A percentile compares a stretch with the other conserved stretches of the same genome.
Conservation (phyloP, 495 filamentous ascomycete genomes). For the Gamarada debralockiae region DNA sequence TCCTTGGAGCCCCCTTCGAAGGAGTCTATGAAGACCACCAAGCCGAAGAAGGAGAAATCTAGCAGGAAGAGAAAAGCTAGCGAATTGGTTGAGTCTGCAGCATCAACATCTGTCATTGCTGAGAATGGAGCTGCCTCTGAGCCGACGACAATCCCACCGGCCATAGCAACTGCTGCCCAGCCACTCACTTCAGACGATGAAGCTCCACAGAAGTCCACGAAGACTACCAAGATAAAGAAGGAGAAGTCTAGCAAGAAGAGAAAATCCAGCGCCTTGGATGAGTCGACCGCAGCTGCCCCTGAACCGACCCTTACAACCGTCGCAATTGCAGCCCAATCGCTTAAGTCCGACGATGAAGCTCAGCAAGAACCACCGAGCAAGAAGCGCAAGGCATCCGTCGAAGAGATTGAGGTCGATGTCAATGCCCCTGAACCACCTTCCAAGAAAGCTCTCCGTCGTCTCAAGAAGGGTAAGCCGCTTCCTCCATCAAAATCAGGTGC, state of each 20-base stretch:
- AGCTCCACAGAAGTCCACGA: neutral
- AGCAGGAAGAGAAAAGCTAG: slow-evolving; percentile 7
- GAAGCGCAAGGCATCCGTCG: slow-evolving; percentile 62
- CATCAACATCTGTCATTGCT: neutral
- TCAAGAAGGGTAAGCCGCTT: slow-evolving; percentile 68
- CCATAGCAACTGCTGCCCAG: neutral
- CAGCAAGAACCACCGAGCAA: slow-evolving; percentile 39
- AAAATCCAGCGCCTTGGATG: slow-evolving; percentile 9
- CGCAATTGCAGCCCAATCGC: neutral
- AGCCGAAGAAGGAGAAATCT: slow-evolving; percentile 12
- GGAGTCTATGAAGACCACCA: neutral
- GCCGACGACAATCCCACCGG: neutral
- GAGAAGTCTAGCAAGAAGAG: slow-evolving; percentile 25
- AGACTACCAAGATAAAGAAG: slow-evolving; percentile 13
- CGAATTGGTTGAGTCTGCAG: neutral
- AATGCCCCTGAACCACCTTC: slow-evolving; percentile 85
- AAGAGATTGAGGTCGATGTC: slow-evolving; percentile 87
- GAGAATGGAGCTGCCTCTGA: neutral
- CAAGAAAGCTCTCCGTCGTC: slow-evolving; percentile 78
- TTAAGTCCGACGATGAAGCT: neutral
- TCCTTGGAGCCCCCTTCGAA: neutral
- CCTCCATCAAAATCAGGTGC: slow-evolving; percentile 30
- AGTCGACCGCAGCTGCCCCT: neutral
- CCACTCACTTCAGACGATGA: neutral
- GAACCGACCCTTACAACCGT: neutral